A percentile compares a stretch with the other conserved stretches of the same genome.
These are phyloP conservation scores for Grammothele lineata DNA, from an alignment of 768 basidiomycete genomes.

Conservation along the genomic window DNA sequence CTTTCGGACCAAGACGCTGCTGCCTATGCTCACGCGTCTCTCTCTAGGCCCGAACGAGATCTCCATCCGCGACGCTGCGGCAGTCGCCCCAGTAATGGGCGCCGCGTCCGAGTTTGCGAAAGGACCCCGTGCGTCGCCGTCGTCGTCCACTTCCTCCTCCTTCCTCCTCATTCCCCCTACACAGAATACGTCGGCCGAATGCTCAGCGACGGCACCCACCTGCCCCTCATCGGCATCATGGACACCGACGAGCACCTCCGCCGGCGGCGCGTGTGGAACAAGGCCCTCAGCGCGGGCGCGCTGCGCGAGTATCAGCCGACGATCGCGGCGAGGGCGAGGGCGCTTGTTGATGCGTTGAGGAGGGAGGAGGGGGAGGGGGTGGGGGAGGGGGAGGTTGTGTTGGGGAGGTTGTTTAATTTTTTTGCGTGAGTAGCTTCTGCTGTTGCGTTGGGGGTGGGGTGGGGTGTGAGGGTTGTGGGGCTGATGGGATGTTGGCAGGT, in stretches of 20 bases:
- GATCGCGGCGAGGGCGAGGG: conserved; percentile 32
- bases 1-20: no score
- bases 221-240: conserved; percentile 3
- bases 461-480: neutral
- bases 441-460: no score
- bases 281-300: conserved; percentile 42
- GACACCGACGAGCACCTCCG: conserved; percentile 22
- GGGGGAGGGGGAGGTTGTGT: no score
- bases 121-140: conserved; percentile 36
- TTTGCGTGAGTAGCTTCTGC: conserved; percentile 30
- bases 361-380: conserved; percentile 15
- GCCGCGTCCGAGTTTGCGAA: conserved; percentile 39
- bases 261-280: conserved; percentile 43
- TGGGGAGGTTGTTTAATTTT: conserved; percentile 31
- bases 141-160: no score
- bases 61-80: conserved; percentile 31
- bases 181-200: neutral
- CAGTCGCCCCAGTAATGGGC: conserved; percentile 25
- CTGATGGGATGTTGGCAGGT: conserved; percentile 21
- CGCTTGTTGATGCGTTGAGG: conserved; percentile 36
- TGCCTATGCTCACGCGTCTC: no score
- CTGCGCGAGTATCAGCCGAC: conserved; percentile 44
- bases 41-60: conserved; percentile 47
- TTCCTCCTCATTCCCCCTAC: no score
- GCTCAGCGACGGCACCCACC: neutral